phyloP scores from a whole-genome alignment of 2,329 filamentous ascomycete genomes.

The Pseudocercospora fijiensis region DNA sequence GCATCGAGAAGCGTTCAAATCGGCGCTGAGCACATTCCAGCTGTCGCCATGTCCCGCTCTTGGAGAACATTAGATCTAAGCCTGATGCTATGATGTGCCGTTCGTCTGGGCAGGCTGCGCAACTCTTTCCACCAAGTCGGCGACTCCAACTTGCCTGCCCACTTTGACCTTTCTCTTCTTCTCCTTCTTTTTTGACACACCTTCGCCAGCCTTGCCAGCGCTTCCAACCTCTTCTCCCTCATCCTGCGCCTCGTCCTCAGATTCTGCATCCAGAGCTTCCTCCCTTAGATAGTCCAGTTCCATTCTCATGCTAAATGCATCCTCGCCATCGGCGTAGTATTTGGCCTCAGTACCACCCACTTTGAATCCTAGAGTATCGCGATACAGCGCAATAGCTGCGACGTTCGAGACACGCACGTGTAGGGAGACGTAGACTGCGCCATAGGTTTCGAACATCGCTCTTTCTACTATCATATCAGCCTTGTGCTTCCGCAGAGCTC shows the following conservation, averaged over 20 bases:
- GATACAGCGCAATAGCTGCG: conserved; percentile 88
- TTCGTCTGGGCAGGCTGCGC: conserved; percentile 20
- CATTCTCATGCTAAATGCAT: conserved; percentile 91
- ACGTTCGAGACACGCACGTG: conserved; percentile 94
- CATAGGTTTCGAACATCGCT: conserved; percentile 94
- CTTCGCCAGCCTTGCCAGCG: conserved; percentile 15
- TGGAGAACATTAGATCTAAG: neutral
- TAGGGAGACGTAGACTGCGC: conserved; percentile 87
- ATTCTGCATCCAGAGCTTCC: conserved; percentile 52
- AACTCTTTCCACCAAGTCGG: conserved; percentile 63
- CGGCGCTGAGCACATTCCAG: neutral
- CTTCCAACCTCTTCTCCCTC: conserved; percentile 40
- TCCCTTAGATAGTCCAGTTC: conserved; percentile 64
- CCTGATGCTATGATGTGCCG: neutral
- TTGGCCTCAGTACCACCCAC: conserved; percentile 82
- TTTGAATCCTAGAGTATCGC: conserved; percentile 84
- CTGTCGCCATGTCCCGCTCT: neutral
- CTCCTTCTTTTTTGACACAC: conserved; percentile 40
- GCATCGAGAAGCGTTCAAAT: neutral
- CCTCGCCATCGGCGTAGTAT: conserved; percentile 97
- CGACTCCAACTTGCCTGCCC: conserved; percentile 75
- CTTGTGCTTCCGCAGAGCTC: neutral
- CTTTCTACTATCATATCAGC: conserved; percentile 58
- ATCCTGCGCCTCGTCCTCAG: conserved; percentile 40
- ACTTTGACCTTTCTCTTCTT: conserved; percentile 83